Conservation (phyloP, 371 early-diverging fungal species). For the Apophysomyces elegans region DNA sequence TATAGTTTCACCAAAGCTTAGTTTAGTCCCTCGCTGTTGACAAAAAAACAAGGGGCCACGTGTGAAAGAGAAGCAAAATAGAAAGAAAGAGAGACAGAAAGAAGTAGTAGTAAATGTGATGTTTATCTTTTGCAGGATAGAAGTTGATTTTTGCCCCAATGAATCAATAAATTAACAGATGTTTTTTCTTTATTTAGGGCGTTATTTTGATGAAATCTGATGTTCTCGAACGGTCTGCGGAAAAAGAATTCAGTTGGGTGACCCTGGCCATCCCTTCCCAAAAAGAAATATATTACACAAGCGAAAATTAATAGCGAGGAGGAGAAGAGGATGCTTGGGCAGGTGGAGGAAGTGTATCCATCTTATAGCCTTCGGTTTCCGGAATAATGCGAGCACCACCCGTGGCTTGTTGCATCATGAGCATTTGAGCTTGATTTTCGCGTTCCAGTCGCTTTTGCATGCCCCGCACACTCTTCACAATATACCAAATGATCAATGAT, state of each 20-base stretch:
- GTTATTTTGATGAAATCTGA: neutral
- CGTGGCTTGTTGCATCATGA: conserved; percentile 26
- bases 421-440: conserved; percentile 26
- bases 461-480: conserved; percentile 24
- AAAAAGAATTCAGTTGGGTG: conserved; percentile 6
- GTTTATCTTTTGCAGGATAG: no score
- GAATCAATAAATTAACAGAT: no score
- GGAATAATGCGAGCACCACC: conserved; percentile 13
- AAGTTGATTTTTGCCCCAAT: no score
- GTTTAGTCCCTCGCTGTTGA: no score
- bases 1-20: no score
- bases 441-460: conserved; percentile 25
- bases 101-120: no score
- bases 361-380: conserved; percentile 8
- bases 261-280: conserved; percentile 11
- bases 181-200: no score
- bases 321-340: conserved; percentile 8
- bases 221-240: conserved; percentile 7
- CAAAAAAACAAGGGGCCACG: no score
- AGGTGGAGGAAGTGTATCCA: conserved; percentile 1
- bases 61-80: no score
- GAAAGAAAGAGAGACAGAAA: no score
- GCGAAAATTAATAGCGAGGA: conserved; percentile 6
- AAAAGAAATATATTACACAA: conserved; percentile 8
- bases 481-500: conserved; percentile 25